Evolutionary conservation across 768 basidiomycete species (phyloP).

Genomic region (Lentinula boryana): DNA sequence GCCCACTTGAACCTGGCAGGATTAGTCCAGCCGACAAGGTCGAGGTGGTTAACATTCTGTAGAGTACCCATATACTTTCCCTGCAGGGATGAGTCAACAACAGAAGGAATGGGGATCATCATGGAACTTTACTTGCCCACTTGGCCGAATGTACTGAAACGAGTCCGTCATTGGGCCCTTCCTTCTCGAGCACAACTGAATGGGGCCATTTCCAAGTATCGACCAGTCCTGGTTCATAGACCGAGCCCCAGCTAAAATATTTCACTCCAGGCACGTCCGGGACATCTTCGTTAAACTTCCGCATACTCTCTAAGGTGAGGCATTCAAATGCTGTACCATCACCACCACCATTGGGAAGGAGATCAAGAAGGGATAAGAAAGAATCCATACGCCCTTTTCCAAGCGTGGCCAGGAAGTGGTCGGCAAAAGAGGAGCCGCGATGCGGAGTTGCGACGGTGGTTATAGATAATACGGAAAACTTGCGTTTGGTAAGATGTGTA

Average conservation of each 20-base stretch:
- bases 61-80: constrained; percentile 96
- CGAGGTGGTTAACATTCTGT: constrained; percentile 84
- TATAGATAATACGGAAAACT: constrained; percentile 77
- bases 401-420: constrained; percentile 78
- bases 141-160: constrained; percentile 83
- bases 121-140: constrained; percentile 48
- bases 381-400: constrained; percentile 62
- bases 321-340: constrained; percentile 92
- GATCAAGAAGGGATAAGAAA: constrained; percentile 67
- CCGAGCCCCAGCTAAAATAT: constrained; percentile 96
- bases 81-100: constrained; percentile 23
- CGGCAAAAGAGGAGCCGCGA: constrained; percentile 88
- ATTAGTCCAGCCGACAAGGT: constrained; percentile 93
- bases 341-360: constrained; percentile 88
- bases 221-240: constrained; percentile 81
- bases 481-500: constrained; percentile 64
- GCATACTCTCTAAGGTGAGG: constrained; percentile 83
- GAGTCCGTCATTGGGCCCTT: constrained; percentile 93
- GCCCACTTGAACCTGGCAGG: constrained; percentile 85
- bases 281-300: constrained; percentile 79
- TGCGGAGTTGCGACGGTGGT: constrained; percentile 97
- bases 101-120: not conserved
- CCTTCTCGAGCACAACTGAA: constrained; percentile 74
- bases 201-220: constrained; percentile 91
- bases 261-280: constrained; percentile 72